These are phyloP conservation scores for Nakazawaea ishiwadae DNA, from an alignment of 805 yeast genomes.

Conservation along the genomic window DNA sequence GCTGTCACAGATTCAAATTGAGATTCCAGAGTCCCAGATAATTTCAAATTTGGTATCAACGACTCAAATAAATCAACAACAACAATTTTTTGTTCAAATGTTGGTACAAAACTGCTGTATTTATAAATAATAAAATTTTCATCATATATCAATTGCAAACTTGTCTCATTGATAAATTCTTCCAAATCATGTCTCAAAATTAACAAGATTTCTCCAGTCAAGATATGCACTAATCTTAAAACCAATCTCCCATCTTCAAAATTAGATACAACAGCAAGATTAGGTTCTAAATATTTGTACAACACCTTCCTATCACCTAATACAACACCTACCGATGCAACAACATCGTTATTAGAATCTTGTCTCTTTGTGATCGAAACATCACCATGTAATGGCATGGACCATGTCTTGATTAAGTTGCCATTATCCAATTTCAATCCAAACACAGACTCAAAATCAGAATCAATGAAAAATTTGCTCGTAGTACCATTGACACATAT, in stretches of 20 bases:
- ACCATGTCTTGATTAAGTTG: slow-evolving; percentile 17
- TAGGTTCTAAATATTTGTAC: slow-evolving; percentile 81
- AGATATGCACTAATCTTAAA: slow-evolving; percentile 57
- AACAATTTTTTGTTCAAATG: slow-evolving; percentile 49
- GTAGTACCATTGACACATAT: not conserved
- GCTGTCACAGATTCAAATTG: slow-evolving; percentile 26
- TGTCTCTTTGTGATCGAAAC: slow-evolving; percentile 26
- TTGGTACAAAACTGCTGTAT: slow-evolving; percentile 45
- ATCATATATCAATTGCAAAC: slow-evolving; percentile 56
- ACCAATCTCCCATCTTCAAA: slow-evolving; percentile 27
- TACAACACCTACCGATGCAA: slow-evolving; percentile 63
- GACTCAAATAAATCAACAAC: slow-evolving; percentile 82
- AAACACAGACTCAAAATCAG: not conserved
- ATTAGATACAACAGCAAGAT: slow-evolving; percentile 47
- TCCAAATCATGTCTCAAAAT: slow-evolving; percentile 34
- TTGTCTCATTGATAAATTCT: slow-evolving; percentile 33
- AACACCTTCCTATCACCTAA: slow-evolving; percentile 67
- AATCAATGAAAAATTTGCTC: not conserved
- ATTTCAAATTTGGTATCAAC: slow-evolving; percentile 41
- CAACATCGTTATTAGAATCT: slow-evolving; percentile 31
- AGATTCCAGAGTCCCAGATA: slow-evolving; percentile 20
- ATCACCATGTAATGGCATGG: not conserved
- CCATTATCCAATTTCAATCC: slow-evolving; percentile 3
- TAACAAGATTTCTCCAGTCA: slow-evolving; percentile 62
- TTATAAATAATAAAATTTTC: slow-evolving; percentile 83